These are phyloP conservation scores for Coemansia furcata DNA, from an alignment of 192 early-diverging fungal species.

Conservation along the genomic window DNA sequence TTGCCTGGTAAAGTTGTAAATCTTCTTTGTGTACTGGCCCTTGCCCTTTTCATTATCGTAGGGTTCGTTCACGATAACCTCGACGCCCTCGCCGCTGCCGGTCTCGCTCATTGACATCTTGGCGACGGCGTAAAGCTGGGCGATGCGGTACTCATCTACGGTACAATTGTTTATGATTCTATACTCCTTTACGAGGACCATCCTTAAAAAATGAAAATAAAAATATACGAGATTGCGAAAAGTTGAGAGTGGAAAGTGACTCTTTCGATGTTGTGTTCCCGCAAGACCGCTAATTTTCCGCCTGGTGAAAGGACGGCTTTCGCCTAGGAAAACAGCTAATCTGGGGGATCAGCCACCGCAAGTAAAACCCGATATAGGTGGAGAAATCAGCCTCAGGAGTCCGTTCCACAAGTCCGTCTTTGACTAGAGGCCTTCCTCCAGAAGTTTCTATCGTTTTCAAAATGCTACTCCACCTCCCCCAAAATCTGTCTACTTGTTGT, in stretches of 20 bases:
- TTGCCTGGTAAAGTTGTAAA: conserved; percentile 58
- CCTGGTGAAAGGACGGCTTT: too few relatives aligned
- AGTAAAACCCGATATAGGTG: too few relatives aligned
- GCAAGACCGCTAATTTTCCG: too few relatives aligned
- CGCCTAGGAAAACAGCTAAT: too few relatives aligned
- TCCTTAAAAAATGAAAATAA: conserved; percentile 8
- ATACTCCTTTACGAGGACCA: conserved; percentile 74
- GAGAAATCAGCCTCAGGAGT: too few relatives aligned
- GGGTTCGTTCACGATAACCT: conserved; percentile 74
- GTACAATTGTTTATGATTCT: conserved; percentile 76
- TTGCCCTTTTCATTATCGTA: conserved; percentile 70
- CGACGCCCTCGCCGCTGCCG: conserved; percentile 78
- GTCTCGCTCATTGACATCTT: conserved; percentile 75
- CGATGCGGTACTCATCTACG: conserved; percentile 70
- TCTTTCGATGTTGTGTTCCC: neutral
- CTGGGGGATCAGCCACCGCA: too few relatives aligned
- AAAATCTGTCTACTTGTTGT: too few relatives aligned
- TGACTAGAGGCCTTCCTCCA: too few relatives aligned
- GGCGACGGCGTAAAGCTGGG: conserved; percentile 73
- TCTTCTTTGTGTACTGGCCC: conserved; percentile 81
- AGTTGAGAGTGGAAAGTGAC: conserved; percentile 2
- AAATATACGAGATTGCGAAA: neutral
- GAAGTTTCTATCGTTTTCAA: too few relatives aligned
- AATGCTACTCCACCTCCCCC: too few relatives aligned
- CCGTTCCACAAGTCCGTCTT: too few relatives aligned